A percentile compares a stretch with the other conserved stretches of the same genome.
Conservation (phyloP, 768 basidiomycete species). For the Pleurotus citrinopileatus region DNA sequence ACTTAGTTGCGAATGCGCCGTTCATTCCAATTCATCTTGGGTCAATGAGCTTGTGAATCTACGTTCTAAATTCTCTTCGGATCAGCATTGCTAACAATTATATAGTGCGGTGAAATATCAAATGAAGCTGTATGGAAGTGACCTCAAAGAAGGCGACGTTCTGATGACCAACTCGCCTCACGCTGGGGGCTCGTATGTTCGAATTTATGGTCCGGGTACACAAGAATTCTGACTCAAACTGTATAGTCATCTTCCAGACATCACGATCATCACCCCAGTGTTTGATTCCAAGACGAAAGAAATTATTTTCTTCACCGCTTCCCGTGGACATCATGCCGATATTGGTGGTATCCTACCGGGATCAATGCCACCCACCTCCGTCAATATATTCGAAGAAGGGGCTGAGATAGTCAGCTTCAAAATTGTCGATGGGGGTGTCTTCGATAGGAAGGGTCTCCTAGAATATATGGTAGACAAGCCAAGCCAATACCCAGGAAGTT, state of each 20-base stretch:
- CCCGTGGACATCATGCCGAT: conserved; percentile 92
- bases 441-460: conserved; percentile 70
- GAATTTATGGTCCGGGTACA: conserved; percentile 1
- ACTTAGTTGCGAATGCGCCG: conserved; percentile 91
- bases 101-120: conserved; percentile 83
- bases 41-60: conserved; percentile 84
- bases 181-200: conserved; percentile 81
- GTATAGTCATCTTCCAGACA: conserved; percentile 68
- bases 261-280: conserved; percentile 92
- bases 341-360: conserved; percentile 91
- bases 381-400: conserved; percentile 91
- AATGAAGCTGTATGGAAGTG: conserved; percentile 70
- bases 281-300: conserved; percentile 63
- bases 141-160: conserved; percentile 86
- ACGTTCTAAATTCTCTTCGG: background rate
- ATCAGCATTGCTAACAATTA: background rate
- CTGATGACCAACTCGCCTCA: conserved; percentile 90
- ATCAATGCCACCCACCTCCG: conserved; percentile 93
- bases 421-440: conserved; percentile 79
- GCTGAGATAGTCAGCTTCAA: conserved; percentile 91
- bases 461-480: conserved; percentile 84
- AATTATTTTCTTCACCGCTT: conserved; percentile 86
- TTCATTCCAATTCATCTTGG: conserved; percentile 87
- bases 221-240: background rate
- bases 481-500: conserved; percentile 77